Conservation (phyloP, 2,329 filamentous ascomycete species). For the Claviceps sp. region DNA sequence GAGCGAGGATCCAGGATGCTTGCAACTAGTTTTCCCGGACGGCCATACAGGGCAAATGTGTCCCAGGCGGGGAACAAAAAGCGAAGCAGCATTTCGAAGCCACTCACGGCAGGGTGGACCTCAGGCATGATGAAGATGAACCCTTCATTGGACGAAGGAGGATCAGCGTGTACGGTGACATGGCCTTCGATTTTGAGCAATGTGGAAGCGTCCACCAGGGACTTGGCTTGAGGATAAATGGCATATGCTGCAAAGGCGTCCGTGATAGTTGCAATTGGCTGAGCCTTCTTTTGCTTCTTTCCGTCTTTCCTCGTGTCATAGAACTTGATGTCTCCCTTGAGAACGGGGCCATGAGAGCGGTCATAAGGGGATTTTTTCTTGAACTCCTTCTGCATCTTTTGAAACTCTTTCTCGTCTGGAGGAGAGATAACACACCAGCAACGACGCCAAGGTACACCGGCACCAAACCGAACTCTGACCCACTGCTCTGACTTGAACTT, state of each 20-base stretch:
- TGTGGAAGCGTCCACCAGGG: conserved; percentile 86
- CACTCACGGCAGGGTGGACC: conserved; percentile 75
- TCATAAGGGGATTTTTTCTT: conserved; percentile 79
- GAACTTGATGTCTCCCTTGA: conserved; percentile 88
- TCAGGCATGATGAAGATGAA: conserved; percentile 99
- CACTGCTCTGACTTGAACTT: conserved; percentile 74
- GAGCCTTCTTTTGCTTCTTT: conserved; percentile 83
- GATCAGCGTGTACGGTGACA: conserved; percentile 73
- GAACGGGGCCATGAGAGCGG: conserved; percentile 46
- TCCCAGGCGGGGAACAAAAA: conserved; percentile 93
- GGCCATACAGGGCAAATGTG: conserved; percentile 80
- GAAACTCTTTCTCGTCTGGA: conserved; percentile 83
- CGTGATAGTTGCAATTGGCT: conserved; percentile 80
- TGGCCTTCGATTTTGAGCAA: conserved; percentile 86
- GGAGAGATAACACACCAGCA: conserved; percentile 95
- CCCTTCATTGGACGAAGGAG: conserved; percentile 69
- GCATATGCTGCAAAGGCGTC: conserved; percentile 89
- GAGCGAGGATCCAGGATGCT: conserved; percentile 78
- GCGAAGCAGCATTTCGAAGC: conserved; percentile 89
- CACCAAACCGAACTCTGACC: conserved; percentile 89
- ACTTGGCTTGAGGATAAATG: conserved; percentile 89
- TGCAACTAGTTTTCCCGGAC: conserved; percentile 73
- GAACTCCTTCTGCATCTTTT: conserved; percentile 68
- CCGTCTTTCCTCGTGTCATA: conserved; percentile 64
- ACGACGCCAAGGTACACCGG: conserved; percentile 87